A percentile compares a stretch with the other conserved stretches of the same genome.
phyloP scores from a whole-genome alignment of 441 rosid genomes.

The Jatropha podagrica region DNA sequence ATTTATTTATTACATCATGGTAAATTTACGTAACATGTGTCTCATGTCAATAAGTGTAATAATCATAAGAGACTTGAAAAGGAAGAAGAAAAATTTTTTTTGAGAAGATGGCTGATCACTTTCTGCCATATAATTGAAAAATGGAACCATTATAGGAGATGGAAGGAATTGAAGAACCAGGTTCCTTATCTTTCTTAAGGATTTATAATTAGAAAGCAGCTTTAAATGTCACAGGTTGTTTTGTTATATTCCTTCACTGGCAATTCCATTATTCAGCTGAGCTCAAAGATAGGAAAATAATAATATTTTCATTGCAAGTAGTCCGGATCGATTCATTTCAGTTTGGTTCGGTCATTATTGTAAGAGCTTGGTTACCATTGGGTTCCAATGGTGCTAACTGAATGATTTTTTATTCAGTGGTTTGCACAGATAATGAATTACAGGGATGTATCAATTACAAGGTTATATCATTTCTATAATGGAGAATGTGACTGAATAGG shows the following conservation, averaged over 20 bases:
- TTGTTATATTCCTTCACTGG: constrained; percentile 23
- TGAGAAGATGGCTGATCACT: constrained; percentile 26
- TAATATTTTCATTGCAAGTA: too few species aligned
- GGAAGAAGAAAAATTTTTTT: not conserved
- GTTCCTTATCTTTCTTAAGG: constrained; percentile 31
- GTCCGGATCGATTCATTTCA: too few species aligned
- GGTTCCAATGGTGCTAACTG: too few species aligned
- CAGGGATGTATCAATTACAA: not conserved
- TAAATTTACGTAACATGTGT: not conserved
- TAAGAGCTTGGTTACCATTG: too few species aligned
- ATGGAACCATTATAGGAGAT: constrained; percentile 5
- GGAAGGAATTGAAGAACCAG: constrained; percentile 30
- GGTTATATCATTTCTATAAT: constrained; percentile 5
- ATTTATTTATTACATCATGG: not conserved
- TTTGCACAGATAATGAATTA: too few species aligned
- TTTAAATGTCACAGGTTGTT: constrained; percentile 24
- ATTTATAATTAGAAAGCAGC: constrained; percentile 24
- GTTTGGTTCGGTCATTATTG: too few species aligned
- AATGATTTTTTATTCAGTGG: too few species aligned
- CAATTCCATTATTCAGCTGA: constrained; percentile 1
- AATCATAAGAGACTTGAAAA: not conserved
- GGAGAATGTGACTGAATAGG: constrained; percentile 8
- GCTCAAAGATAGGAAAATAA: not conserved
- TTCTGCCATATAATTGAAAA: constrained; percentile 10
- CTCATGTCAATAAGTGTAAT: not conserved